Conservation (phyloP, 176 grass and related monocot species). For the Dactylis glomerata region DNA sequence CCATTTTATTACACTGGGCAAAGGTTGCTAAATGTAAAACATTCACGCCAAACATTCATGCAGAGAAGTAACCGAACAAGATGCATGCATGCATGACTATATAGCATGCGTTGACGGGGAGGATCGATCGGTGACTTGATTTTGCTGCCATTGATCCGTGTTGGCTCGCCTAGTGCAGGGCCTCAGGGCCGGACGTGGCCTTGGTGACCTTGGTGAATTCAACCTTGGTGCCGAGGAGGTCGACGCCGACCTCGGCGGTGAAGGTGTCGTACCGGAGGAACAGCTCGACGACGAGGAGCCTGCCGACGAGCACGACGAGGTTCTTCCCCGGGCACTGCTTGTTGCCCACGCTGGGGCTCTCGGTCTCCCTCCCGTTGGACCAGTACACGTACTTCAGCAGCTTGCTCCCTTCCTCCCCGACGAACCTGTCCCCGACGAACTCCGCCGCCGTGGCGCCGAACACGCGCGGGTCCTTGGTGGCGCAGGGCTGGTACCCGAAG, state of each 20-base stretch:
- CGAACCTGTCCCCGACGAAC: slow-evolving; percentile 67
- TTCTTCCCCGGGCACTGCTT: slow-evolving; percentile 81
- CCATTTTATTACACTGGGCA: no score
- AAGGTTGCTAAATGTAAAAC: no score
- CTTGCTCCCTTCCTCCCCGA: slow-evolving; percentile 58
- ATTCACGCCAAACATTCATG: no score
- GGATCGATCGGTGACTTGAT: background rate
- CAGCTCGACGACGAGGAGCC: slow-evolving; percentile 61
- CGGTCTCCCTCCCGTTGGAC: slow-evolving; percentile 69
- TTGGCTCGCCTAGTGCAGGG: background rate
- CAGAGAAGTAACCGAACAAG: background rate
- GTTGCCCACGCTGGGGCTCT: slow-evolving; percentile 42
- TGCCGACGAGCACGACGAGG: slow-evolving; percentile 58
- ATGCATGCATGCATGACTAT: background rate
- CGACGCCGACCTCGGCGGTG: slow-evolving; percentile 23
- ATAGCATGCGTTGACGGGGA: background rate
- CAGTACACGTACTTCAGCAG: slow-evolving; percentile 70
- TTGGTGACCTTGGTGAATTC: slow-evolving; percentile 48
- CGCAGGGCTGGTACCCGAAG: slow-evolving; percentile 68
- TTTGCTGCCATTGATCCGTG: background rate
- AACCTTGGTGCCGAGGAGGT: slow-evolving; percentile 44
- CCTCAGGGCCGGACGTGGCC: slow-evolving; percentile 22
- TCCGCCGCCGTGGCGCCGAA: slow-evolving; percentile 45
- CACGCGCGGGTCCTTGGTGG: slow-evolving; percentile 51
- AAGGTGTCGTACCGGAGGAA: slow-evolving; percentile 83